Evolutionary conservation across 139 green algal genomes (phyloP), one percentile per base, ranked within the genome.

Genomic region (Diplosphaera chodatii): DNA sequence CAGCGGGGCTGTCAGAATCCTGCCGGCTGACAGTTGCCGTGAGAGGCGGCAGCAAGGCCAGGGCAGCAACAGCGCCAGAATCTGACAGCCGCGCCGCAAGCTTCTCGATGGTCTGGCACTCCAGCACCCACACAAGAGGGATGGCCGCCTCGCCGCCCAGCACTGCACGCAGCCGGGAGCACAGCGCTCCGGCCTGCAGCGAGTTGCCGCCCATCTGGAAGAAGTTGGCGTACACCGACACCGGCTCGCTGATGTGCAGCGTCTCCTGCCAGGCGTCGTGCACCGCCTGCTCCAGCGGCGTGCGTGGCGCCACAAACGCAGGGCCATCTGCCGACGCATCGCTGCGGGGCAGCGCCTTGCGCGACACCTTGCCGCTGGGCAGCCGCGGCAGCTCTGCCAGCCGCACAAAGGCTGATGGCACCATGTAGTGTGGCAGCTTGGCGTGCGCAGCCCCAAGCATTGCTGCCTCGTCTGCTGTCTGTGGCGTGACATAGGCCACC

Each of bases 401-500:
- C 25, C 40, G 5, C 5, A 63, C 55, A 32, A 78, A 69, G 6
- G 23, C 27, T 5, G 32, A 66, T 1, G 77, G 77, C 3, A 82
- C 56, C 77, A 78, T 78, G 71, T 82, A 74, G 37, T 71, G 66
- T 16, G 77, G 77, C 55, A 82, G 64, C 64, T 33, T 68, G 48
- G 18, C 48, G 10, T 18, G 3, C 13, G 13, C 18, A 18, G 48
- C 48, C 8, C 3, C 48, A 21, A 25, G 16, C 13, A 59, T 21
- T 5, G 48, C 48, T 27, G 48, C 48, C 37, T 48, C 37, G 10
- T 48, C 37, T 10, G 37, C 37, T 48, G 37, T 48, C 10, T 48
- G 8, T n/a, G 48, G 48, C 3, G 48, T 59, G 48, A 59, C 16
- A 25, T 27, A 59, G 16, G 48, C 48, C 16, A 59, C 48, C 16